These are phyloP conservation scores for Cercospora citrullina DNA, from an alignment of 2,329 filamentous ascomycete species.

Conservation along the genomic window DNA sequence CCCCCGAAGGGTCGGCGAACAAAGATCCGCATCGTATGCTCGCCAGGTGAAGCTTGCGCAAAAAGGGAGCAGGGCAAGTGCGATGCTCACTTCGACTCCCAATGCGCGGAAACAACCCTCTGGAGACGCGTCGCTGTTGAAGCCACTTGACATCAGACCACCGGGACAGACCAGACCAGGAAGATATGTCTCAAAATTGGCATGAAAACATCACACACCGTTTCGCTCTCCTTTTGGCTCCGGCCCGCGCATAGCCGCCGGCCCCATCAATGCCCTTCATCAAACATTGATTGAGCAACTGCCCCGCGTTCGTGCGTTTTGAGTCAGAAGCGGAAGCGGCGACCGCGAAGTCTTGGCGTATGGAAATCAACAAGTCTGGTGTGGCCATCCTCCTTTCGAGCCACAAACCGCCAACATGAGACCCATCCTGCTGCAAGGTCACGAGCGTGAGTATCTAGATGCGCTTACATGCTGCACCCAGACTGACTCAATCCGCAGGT, in stretches of 20 bases:
- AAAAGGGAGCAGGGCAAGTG: not conserved
- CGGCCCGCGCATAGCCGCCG: too few species aligned
- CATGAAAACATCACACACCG: not conserved
- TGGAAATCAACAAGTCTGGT: too few species aligned
- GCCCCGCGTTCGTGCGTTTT: too few species aligned
- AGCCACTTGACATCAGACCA: not conserved
- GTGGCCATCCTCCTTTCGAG: not conserved
- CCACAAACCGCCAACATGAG: slow-evolving; percentile 68
- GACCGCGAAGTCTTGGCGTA: too few species aligned
- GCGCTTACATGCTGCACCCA: too few species aligned
- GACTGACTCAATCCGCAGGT: not conserved
- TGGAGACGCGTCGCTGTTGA: not conserved
- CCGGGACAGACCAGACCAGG: not conserved
- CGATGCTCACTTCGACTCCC: not conserved
- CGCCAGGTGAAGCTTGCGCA: not conserved
- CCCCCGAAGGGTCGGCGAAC: slow-evolving; percentile 13
- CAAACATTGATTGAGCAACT: too few species aligned
- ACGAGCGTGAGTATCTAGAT: slow-evolving; percentile 52
- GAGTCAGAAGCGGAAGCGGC: too few species aligned
- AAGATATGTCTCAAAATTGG: not conserved
- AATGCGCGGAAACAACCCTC: slow-evolving; percentile 6
- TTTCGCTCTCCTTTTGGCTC: not conserved
- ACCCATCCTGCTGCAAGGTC: slow-evolving; percentile 91
- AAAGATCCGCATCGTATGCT: slow-evolving; percentile 6
- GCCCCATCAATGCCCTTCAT: too few species aligned